Evolutionary conservation across 768 basidiomycete genomes (phyloP).

Genomic region (Xerocomellus amylosporus): DNA sequence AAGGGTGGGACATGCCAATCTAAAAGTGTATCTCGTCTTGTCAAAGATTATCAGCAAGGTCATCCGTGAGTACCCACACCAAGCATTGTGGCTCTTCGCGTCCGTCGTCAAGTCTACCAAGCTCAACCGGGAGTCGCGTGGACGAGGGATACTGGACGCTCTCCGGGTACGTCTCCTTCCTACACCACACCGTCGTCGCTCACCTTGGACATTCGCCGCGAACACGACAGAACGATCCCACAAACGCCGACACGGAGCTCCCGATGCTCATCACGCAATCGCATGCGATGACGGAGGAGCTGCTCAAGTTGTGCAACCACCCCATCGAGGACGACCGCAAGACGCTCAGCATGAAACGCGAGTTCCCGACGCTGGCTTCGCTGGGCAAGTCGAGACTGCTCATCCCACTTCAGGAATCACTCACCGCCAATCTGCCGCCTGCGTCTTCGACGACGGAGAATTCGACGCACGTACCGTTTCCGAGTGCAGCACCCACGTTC

Average conservation of each 20-base stretch:
- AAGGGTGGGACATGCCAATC: slow-evolving; percentile 75
- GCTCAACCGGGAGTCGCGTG: slow-evolving; percentile 54
- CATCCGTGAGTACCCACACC: slow-evolving; percentile 81
- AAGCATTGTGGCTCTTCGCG: slow-evolving; percentile 90
- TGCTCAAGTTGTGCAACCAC: slow-evolving; percentile 65
- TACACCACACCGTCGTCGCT: not conserved
- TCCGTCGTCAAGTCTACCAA: slow-evolving; percentile 87
- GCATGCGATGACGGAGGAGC: slow-evolving; percentile 61
- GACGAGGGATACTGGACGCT: slow-evolving; percentile 52
- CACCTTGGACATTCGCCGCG: not conserved
- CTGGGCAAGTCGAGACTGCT: slow-evolving; percentile 69
- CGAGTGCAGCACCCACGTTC: slow-evolving; percentile 71
- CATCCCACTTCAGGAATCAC: slow-evolving; percentile 88
- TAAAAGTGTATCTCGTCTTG: slow-evolving; percentile 57
- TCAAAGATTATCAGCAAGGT: slow-evolving; percentile 67
- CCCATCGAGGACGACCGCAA: slow-evolving; percentile 40
- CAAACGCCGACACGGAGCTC: slow-evolving; percentile 41
- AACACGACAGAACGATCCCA: slow-evolving; percentile 43
- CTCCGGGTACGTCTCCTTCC: slow-evolving; percentile 46
- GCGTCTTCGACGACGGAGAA: slow-evolving; percentile 47
- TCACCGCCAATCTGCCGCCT: slow-evolving; percentile 86
- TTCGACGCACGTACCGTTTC: slow-evolving; percentile 78
- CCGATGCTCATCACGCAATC: slow-evolving; percentile 52
- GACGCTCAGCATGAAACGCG: slow-evolving; percentile 44
- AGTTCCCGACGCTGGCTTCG: slow-evolving; percentile 51